phyloP scores from a whole-genome alignment of 1,284 basidiomycete species.

The Rhodotorula mucilaginosa region DNA sequence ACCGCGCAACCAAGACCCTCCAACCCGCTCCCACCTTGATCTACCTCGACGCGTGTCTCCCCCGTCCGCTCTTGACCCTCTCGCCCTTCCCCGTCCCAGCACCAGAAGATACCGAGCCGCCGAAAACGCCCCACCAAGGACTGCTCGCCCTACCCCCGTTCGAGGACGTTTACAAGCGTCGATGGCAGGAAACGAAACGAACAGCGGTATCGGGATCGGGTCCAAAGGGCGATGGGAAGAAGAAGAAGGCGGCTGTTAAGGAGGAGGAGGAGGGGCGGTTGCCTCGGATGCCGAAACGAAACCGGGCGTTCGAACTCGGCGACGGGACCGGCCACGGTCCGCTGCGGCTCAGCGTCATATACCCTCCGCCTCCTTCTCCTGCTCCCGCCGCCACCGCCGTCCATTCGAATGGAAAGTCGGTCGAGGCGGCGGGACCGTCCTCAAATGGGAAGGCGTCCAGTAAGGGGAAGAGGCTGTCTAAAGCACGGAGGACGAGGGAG shows the following conservation, averaged over 20 bases:
- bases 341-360: background rate
- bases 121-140: slow-evolving; percentile 6
- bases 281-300: slow-evolving; percentile 1
- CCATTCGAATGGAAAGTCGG: background rate
- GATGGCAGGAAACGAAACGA: no score
- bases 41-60: slow-evolving; percentile 28
- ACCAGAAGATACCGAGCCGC: background rate
- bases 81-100: slow-evolving; percentile 6
- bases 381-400: no score
- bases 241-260: background rate
- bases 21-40: slow-evolving; percentile 10
- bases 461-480: background rate
- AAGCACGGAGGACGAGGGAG: slow-evolving; percentile 9
- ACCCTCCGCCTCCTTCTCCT: background rate
- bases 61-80: background rate
- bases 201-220: background rate
- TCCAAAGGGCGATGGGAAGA: background rate
- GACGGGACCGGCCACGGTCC: background rate
- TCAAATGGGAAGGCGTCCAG: background rate
- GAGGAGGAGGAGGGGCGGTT: background rate
- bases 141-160: slow-evolving; percentile 9
- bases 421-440: background rate
- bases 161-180: background rate
- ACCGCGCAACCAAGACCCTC: background rate
- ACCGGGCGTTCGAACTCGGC: background rate